These are phyloP conservation scores for Triticum turgidum DNA, from an alignment of 176 grass and related monocot species.

Conservation along the genomic window DNA sequence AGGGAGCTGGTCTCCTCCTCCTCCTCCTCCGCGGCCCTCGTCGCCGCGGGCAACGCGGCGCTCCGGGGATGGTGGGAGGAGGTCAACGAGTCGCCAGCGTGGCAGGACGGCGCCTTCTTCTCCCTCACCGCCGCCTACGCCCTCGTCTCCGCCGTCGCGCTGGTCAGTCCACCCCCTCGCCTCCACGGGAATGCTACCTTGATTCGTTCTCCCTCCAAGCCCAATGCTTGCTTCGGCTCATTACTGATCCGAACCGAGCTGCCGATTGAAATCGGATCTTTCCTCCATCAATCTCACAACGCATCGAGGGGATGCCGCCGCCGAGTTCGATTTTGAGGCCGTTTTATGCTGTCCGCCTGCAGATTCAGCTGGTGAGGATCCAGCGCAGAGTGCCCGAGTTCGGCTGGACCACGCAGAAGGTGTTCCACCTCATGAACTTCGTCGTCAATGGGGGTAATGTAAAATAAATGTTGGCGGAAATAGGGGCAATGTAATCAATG, in stretches of 20 bases:
- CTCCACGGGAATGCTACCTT: neutral
- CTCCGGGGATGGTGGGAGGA: conserved; percentile 68
- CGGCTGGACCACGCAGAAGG: conserved; percentile 97
- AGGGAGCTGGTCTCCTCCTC: conserved; percentile 34
- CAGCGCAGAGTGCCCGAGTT: conserved; percentile 81
- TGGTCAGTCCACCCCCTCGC: conserved; percentile 37
- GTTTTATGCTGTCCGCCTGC: neutral
- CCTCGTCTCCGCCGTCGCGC: conserved; percentile 74
- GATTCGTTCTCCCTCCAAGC: neutral
- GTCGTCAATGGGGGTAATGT: conserved; percentile 83
- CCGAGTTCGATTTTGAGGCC: neutral
- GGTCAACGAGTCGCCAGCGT: conserved; percentile 66
- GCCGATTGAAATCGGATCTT: conserved; percentile 12
- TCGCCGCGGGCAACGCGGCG: neutral
- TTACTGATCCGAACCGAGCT: neutral
- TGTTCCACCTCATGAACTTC: conserved; percentile 99
- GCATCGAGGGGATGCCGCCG: neutral
- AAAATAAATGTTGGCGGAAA: conserved; percentile 18
- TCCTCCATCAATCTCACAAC: neutral
- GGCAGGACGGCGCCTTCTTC: conserved; percentile 89
- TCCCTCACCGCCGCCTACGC: conserved; percentile 82
- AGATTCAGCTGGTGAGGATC: conserved; percentile 95
- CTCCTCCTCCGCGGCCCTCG: neutral
- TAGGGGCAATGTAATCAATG: conserved; percentile 57
- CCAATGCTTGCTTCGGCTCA: no score